Evolutionary conservation across 768 basidiomycete species (phyloP).

Genomic region (Austroboletus festivus): DNA sequence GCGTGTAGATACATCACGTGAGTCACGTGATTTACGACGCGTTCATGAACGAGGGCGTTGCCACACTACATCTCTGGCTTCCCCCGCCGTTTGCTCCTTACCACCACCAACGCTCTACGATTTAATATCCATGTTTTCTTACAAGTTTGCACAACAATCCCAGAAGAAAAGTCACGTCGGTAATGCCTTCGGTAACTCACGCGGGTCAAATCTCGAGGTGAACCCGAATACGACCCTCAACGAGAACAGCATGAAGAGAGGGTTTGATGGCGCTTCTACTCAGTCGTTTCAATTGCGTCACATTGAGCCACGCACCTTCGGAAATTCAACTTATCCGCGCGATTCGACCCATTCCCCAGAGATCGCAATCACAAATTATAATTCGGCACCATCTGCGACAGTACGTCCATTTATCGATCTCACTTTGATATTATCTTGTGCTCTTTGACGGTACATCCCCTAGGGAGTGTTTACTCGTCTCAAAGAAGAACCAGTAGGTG

Average conservation of each 20-base stretch:
- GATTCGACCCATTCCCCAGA: conserved; percentile 1
- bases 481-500: conserved; percentile 19
- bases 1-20: too few species aligned
- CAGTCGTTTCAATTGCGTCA: conserved; percentile 12
- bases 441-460: background rate
- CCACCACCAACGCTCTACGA: background rate
- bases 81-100: too few species aligned
- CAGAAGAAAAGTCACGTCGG: conserved; percentile 9
- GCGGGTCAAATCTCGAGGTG: conserved; percentile 8
- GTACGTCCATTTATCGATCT: conserved; percentile 4
- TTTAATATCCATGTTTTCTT: conserved; percentile 11
- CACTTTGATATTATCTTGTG: background rate
- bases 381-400: background rate
- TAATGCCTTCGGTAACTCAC: conserved; percentile 1
- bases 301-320: conserved; percentile 9
- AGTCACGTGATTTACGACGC: too few species aligned
- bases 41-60: too few species aligned
- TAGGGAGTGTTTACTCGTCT: conserved; percentile 12
- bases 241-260: conserved; percentile 4
- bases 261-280: conserved; percentile 6
- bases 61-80: background rate
- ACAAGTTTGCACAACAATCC: conserved; percentile 16
- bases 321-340: conserved; percentile 6
- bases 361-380: conserved; percentile 4
- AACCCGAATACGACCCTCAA: conserved; percentile 5